These are phyloP conservation scores for Durotheca rogersii DNA, from an alignment of 495 filamentous ascomycete species.

Conservation along the genomic window DNA sequence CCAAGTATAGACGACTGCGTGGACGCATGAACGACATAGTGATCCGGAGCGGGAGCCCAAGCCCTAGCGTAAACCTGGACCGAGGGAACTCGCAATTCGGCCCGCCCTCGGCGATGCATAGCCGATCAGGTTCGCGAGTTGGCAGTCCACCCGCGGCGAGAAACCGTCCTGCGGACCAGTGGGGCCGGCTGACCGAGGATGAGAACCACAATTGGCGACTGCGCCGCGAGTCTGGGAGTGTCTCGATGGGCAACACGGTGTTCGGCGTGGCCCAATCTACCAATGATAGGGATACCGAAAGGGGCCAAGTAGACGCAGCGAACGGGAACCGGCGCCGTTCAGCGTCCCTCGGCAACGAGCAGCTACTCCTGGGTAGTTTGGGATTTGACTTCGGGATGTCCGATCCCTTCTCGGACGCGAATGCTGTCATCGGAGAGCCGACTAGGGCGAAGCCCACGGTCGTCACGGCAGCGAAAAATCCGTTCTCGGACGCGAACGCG, in stretches of 20 bases:
- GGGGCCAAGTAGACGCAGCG: no score
- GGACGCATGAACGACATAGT: slow-evolving; percentile 41
- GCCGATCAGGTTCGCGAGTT: slow-evolving; percentile 39
- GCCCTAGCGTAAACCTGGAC: slow-evolving; percentile 51
- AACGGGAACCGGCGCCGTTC: slow-evolving; percentile 33
- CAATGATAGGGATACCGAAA: no score
- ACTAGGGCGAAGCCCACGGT: slow-evolving; percentile 40
- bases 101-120: slow-evolving; percentile 39
- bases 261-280: slow-evolving; percentile 28
- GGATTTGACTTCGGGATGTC: slow-evolving; percentile 40
- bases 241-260: slow-evolving; percentile 14
- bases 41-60: slow-evolving; percentile 37
- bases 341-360: slow-evolving; percentile 28
- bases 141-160: slow-evolving; percentile 29
- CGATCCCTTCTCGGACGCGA: slow-evolving; percentile 48
- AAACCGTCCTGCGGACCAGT: slow-evolving; percentile 44
- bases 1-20: slow-evolving; percentile 40
- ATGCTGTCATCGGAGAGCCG: slow-evolving; percentile 42
- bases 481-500: slow-evolving; percentile 48
- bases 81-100: slow-evolving; percentile 55
- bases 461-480: slow-evolving; percentile 40
- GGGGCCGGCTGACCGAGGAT: slow-evolving; percentile 42
- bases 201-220: slow-evolving; percentile 39
- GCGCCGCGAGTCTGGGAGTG: slow-evolving; percentile 23
- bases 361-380: slow-evolving; percentile 44